These are phyloP conservation scores for Pseudogymnoascus sp. DNA, from an alignment of 2,329 filamentous ascomycete genomes.

Conservation along the genomic window DNA sequence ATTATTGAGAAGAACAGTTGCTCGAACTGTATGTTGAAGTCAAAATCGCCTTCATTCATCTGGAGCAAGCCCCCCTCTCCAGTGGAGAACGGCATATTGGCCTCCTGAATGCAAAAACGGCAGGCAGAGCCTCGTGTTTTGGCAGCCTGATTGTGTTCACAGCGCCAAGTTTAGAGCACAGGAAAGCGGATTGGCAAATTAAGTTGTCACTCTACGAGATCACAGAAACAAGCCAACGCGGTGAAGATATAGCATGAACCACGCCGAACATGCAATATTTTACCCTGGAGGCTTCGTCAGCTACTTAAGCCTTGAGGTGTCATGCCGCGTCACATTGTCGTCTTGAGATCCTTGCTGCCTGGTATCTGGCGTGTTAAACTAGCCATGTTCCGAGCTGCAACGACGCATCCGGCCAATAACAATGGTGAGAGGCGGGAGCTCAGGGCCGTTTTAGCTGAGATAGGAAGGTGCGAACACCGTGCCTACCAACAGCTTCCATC, in stretches of 20 bases:
- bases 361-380: background rate
- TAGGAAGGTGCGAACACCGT: background rate
- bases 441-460: background rate
- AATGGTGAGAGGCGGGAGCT: background rate
- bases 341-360: background rate
- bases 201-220: background rate
- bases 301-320: background rate
- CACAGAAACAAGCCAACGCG: background rate
- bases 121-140: background rate
- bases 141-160: background rate
- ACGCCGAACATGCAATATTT: background rate
- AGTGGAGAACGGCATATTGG: conserved; percentile 17
- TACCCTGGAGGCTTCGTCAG: background rate
- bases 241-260: background rate
- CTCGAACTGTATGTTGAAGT: conserved; percentile 29
- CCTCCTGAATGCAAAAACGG: background rate
- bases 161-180: background rate
- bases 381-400: background rate
- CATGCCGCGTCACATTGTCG: background rate
- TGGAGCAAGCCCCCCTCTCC: conserved; percentile 21
- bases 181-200: background rate
- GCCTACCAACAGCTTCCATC: background rate
- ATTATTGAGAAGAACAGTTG: conserved; percentile 28
- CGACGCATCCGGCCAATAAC: background rate
- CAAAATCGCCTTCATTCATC: conserved; percentile 24